Base-by-base conservation (phyloP, 1,139 yeast species). In the Kluyveromyces sp. region DNA sequence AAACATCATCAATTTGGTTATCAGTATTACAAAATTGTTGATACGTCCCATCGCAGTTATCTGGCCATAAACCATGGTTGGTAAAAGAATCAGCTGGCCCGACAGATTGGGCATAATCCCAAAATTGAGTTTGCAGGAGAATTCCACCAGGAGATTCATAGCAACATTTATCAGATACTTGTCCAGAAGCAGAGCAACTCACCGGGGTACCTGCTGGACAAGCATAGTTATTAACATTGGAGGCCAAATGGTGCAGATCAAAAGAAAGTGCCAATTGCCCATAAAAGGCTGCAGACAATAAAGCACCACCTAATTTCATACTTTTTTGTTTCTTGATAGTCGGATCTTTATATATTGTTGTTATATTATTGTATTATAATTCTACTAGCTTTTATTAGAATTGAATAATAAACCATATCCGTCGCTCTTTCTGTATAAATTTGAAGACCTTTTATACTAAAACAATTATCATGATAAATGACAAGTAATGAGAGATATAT, bases 71-170 rank as follows among this genome's bases (percentile, higher is more conserved):
- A 0, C 95, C 95, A 62, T 86, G 95, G 34, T 87, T 68, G 0
- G 97, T 92, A 67, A 88, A 92, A 50, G 79, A 70, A 53, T 88
- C 83, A 42, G 76, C 71, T 0, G 87, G 84, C 2, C 96, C 96
- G 50, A 83, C 73, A 3, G 64, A 57, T 0, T 97, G 97, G 50
- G 71, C 70, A 25, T 44, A 87, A 64, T 89, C 96, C 97, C 97
- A 92, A 66, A 90, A 89, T 63, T 92, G 97, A 0, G 97, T 87
- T 58, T 82, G 86, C 42, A 90, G 66, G 37, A 90, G 71, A 15
- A 89, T 74, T 1, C 97, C 97, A 33, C 94, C 92, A 2, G 96
- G 95, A 43, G 80, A 75, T 61, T 90, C 97, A 63, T 81, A 87
- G 64, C 97, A 92, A 61, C 98, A 92, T 1, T 80, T 63, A 58